Percentiles rank a stretch among this genome's conserved stretches.
Evolutionary conservation across 306 rosid genomes (phyloP).

Genomic region (Rosa lucieae): DNA sequence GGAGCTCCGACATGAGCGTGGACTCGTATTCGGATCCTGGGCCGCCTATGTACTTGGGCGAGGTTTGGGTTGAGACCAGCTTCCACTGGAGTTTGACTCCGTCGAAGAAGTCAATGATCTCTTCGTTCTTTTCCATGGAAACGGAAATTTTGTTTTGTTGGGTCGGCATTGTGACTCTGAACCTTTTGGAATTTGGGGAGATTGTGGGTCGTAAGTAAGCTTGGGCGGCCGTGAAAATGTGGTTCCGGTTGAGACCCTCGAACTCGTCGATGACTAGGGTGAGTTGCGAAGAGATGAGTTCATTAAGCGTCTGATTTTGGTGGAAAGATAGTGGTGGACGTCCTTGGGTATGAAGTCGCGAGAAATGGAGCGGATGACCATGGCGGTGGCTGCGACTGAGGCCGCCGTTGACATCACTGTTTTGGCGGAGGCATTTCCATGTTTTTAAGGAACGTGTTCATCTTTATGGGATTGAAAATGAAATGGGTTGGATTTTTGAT

Average conservation of each 20-base stretch:
- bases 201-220: slow-evolving; percentile 30
- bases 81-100: slow-evolving; percentile 32
- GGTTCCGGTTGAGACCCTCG: slow-evolving; percentile 28
- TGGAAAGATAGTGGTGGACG: slow-evolving; percentile 20
- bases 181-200: slow-evolving; percentile 19
- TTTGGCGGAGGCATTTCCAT: slow-evolving; percentile 29
- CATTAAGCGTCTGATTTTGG: slow-evolving; percentile 3
- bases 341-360: slow-evolving; percentile 34
- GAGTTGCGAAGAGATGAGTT: slow-evolving; percentile 28
- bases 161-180: slow-evolving; percentile 27
- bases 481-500: not conserved
- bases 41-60: not conserved
- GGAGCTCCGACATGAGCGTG: not conserved
- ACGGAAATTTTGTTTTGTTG: slow-evolving; percentile 23
- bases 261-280: slow-evolving; percentile 36
- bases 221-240: slow-evolving; percentile 36
- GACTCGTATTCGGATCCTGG: not conserved
- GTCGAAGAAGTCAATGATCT: slow-evolving; percentile 33
- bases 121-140: slow-evolving; percentile 21
- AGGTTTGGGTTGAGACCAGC: slow-evolving; percentile 14
- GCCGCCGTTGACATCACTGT: slow-evolving; percentile 32
- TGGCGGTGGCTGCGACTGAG: slow-evolving; percentile 31
- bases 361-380: slow-evolving; percentile 36
- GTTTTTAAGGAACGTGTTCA: not conserved
- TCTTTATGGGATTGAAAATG: not conserved